These are phyloP conservation scores for Plasmodium coatneyi DNA, from an alignment of 169 alveolate genomes.

Conservation along the genomic window DNA sequence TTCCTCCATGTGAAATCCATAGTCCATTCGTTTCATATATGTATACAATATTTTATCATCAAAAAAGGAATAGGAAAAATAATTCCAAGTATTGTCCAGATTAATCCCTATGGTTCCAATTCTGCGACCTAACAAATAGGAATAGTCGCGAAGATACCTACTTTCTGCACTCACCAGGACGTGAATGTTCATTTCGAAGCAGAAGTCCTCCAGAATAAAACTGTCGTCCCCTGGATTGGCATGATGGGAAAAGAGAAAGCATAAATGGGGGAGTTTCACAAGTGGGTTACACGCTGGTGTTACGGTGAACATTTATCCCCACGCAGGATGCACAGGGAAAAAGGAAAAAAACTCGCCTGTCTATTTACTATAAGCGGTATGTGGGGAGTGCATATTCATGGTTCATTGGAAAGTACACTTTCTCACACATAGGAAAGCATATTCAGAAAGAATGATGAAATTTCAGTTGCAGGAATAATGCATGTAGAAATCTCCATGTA, in stretches of 20 bases:
- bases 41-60: conserved; percentile 33
- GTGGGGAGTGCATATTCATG: neutral
- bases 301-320: neutral
- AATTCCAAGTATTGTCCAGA: neutral
- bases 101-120: neutral
- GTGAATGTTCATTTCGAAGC: conserved; percentile 33
- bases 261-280: neutral
- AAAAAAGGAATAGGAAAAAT: conserved; percentile 9
- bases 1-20: neutral
- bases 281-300: neutral
- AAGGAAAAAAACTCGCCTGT: neutral
- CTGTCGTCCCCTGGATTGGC: neutral
- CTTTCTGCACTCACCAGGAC: conserved; percentile 51
- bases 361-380: neutral
- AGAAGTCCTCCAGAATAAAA: neutral
- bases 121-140: neutral
- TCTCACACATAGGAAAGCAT: neutral
- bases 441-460: neutral
- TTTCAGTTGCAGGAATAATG: neutral
- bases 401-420: neutral
- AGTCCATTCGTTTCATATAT: neutral
- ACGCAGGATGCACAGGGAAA: neutral
- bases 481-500: neutral
- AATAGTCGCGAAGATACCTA: neutral
- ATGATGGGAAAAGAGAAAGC: neutral